These are phyloP conservation scores for Solanum acaule DNA, from an alignment of 257 asterid genomes.

Conservation along the genomic window DNA sequence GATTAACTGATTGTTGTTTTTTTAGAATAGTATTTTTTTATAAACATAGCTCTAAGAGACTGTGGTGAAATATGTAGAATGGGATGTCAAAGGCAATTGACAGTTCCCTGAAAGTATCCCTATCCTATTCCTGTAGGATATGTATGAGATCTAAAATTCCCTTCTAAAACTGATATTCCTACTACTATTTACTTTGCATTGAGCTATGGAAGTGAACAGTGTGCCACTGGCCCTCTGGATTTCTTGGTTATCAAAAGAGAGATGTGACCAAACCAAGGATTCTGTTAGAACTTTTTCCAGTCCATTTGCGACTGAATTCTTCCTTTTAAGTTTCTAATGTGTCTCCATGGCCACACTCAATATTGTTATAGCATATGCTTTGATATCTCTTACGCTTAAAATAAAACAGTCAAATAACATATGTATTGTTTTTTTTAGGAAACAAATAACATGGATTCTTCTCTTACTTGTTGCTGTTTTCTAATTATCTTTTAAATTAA, in stretches of 20 bases:
- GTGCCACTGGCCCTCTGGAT: neutral
- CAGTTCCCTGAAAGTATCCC: neutral
- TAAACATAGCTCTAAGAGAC: neutral
- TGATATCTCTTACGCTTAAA: neutral
- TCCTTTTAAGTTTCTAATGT: neutral
- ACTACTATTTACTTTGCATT: neutral
- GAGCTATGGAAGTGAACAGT: neutral
- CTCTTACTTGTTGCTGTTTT: neutral
- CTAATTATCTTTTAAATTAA: neutral
- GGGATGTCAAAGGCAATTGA: neutral
- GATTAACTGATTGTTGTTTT: neutral
- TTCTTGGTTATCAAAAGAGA: neutral
- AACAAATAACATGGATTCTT: neutral
- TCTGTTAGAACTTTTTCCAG: neutral
- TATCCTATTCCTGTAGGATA: neutral
- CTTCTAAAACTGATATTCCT: neutral
- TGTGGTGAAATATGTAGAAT: neutral
- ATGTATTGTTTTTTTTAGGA: neutral
- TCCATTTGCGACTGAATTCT: neutral
- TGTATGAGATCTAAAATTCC: neutral
- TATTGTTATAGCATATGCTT: neutral
- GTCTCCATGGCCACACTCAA: neutral
- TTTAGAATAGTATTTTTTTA: neutral
- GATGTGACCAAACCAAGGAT: neutral
- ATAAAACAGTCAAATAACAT: neutral